Conservation (phyloP, 352 stramenopile genomes). For the Pythium rishiriense region DNA sequence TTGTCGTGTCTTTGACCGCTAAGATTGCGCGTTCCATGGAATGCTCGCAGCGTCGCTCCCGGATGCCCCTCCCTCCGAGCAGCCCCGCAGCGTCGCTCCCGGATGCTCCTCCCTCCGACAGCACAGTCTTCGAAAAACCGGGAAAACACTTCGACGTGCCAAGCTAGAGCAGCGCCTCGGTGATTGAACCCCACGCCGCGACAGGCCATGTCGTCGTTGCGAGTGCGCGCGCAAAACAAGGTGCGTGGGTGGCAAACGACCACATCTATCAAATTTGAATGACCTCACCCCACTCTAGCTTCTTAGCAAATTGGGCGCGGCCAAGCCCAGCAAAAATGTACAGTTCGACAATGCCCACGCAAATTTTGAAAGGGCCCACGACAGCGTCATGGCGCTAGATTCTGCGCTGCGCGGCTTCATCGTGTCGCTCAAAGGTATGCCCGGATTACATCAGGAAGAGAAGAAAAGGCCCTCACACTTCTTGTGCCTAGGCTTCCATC, state of each 20-base stretch:
- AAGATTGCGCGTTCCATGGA: no score
- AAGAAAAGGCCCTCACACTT: no score
- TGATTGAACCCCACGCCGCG: neutral
- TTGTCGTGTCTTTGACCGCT: neutral
- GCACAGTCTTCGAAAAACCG: neutral
- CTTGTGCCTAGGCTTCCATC: constrained; percentile 61
- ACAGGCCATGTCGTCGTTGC: constrained; percentile 66
- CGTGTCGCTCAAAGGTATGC: constrained; percentile 44
- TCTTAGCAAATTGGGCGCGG: constrained; percentile 57
- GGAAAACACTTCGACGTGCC: neutral
- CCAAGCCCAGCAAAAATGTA: constrained; percentile 79
- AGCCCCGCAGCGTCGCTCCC: no score
- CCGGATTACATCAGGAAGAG: no score
- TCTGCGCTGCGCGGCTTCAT: constrained; percentile 55
- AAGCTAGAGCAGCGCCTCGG: neutral
- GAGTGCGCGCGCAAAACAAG: constrained; percentile 79
- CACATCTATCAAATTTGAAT: neutral
- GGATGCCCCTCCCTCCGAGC: no score
- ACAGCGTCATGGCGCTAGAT: constrained; percentile 49
- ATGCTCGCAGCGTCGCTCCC: no score
- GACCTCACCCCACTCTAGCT: constrained; percentile 28
- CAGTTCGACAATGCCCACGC: constrained; percentile 65
- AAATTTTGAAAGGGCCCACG: constrained; percentile 61
- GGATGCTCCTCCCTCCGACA: no score
- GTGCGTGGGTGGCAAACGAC: constrained; percentile 1